phyloP scores from a whole-genome alignment of 169 alveolate genomes.

The Plasmodium cynomolgi region DNA sequence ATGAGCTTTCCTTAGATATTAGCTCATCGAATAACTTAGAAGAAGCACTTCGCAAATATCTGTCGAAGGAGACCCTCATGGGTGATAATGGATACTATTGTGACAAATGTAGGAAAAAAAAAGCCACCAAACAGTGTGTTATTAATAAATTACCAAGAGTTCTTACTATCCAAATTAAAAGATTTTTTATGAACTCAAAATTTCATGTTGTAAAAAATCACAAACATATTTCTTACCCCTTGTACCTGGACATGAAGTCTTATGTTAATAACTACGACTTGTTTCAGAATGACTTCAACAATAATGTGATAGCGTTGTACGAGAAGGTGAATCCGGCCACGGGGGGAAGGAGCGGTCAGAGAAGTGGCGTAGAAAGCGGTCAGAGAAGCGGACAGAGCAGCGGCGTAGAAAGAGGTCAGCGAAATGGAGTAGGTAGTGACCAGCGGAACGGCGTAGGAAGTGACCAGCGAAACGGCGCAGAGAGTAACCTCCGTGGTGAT shows the following conservation, averaged over 20 bases:
- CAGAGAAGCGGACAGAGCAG: neutral
- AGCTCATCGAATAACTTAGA: constrained; percentile 77
- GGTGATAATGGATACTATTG: constrained; percentile 82
- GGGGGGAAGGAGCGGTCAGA: no score
- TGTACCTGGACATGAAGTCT: constrained; percentile 50
- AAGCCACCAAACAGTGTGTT: constrained; percentile 82
- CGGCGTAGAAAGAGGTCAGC: neutral
- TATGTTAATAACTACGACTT: constrained; percentile 54
- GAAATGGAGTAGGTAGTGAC: neutral
- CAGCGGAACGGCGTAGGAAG: neutral
- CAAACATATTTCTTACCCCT: constrained; percentile 54
- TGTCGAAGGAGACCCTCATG: constrained; percentile 73
- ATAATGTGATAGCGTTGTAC: constrained; percentile 57
- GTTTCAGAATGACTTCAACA: constrained; percentile 35
- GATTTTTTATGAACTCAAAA: constrained; percentile 76
- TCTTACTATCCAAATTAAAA: constrained; percentile 77
- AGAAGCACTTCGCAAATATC: constrained; percentile 73
- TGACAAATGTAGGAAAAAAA: constrained; percentile 77
- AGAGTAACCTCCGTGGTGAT: no score
- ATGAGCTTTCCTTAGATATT: constrained; percentile 81
- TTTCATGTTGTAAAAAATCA: constrained; percentile 38
- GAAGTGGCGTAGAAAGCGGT: neutral
- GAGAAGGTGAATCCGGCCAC: constrained; percentile 22
- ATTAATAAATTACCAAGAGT: constrained; percentile 80
- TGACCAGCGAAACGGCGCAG: neutral